Evolutionary conservation across 345 rosid species (phyloP), one percentile per base, ranked within the genome.

Genomic region (Sonneratia alba): DNA sequence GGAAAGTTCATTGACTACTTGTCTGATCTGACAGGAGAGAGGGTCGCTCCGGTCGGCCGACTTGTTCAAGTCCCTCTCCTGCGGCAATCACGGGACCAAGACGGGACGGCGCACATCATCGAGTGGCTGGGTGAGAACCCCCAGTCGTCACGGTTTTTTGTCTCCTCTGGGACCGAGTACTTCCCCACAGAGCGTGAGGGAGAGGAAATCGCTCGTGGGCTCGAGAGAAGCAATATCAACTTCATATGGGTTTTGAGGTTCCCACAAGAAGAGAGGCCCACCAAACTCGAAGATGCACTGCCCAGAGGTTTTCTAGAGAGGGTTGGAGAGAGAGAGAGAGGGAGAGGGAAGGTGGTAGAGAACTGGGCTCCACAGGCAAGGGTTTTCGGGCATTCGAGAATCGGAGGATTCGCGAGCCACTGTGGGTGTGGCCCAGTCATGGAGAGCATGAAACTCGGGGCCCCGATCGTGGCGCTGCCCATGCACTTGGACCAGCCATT

Each of bases 181-280:
- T 83, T 76, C 73, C 76, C 75, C 24, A 66, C 78, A 18, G 68
- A 48, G 62, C 72, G 70, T 7, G 83, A 81, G 40, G 71, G 59
- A 22, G 78, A 76, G 65, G 87, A 80, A 59, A 71, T 81, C 13
- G 87, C 89, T 6, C 59, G 67, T 19, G 85, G 80, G 14, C 61
- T 81, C 18, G 83, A 75, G 79, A 75, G 68, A 6, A 83, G 80
- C 72, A 19, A 67, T 2, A 76, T 77, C 14, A 71, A 76, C 68
- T 85, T 83, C 79, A 76, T 79, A 7, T 76, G 82, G 88, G 79
- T 74, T 3, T 16, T 81, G 15, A 73, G 79, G 32, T 84, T 81
- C 68, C 82, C 76, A 0, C 48, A 11, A 0, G 85, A 63, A 21
- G 77, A 79, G 55, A 1, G 56, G 47, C 36, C 43, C 11, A 32